Base-by-base conservation (phyloP, 441 rosid genomes). In the Eruca vesicaria region DNA sequence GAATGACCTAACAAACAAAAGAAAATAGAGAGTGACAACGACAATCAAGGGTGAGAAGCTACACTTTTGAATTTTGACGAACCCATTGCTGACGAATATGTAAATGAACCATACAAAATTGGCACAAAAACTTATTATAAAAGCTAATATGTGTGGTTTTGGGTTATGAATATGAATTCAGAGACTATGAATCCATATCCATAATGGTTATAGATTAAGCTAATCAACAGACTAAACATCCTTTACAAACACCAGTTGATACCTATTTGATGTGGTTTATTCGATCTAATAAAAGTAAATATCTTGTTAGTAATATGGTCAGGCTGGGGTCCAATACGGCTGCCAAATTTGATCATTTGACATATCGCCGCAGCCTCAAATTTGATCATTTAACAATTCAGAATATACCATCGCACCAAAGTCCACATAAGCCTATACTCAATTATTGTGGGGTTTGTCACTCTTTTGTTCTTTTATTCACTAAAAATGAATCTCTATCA, bases 331-430 rank as follows among this genome's bases (percentile, higher is more conserved):
- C 76, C 72, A 15, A 19, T 9, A 71, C 20, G 73, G 80, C 77
- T 71, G 80, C 80, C 80, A 77, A 56, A 6, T 64, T 77, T 77
- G 77, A 66, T 77, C 64, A 56, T 58, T 21, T 3, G 9, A 69
- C 71, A 58, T 53, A 48, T 15, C 23, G 1, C 9, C 80, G 76
- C 80, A 77, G 80, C 80, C 68, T 77, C 80, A 6, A 57, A 12
- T 23, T 23, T 23, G 26, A 23, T 23, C 45, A 70, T n/a, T 33
- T 61, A 45, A 71, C n/a, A 59, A 48, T 62, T 48, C 16, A 14
- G 48, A 14, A 41, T 41, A 41, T 5, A 52, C 18, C 2, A 52
- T 63, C 29, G 20, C 35, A 61, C 61, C 26, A 41, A 20, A 71
- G 61, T 48, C 50, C 9, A 48, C 11, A 61, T 45, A 14, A 43